Evolutionary conservation across 148 eudicot species (phyloP), one percentile per base, ranked within the genome.

Genomic region (Nepenthes mirabilis): DNA sequence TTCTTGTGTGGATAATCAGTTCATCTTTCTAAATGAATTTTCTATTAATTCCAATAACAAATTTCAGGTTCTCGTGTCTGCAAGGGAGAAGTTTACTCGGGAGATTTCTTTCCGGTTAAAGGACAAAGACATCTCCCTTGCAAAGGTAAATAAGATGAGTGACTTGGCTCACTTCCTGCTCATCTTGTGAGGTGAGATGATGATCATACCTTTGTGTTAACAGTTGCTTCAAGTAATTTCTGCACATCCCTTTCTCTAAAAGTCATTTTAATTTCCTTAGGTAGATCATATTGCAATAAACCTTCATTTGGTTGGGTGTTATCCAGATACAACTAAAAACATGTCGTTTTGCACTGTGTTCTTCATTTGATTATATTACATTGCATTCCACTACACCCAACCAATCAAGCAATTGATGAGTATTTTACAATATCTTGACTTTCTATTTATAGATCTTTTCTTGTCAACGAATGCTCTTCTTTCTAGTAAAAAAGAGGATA

Each of bases 41-140:
- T 61, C 60, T 49, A 32, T 51, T 34, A 47, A 58, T 47, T 62
- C 37, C 23, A 50, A 37, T 61, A 64, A 60, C 61, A 51, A 62
- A 63, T 66, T 14, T 53, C 82, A 90, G 97, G 91, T 77, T 58
- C 74, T 79, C 61, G 67, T 74, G 75, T 75, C 69, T 72, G 97
- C 97, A 48, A 84, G 97, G 75, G 84, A 82, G 64, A 90, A 87
- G 63, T 90, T 87, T 52, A 84, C 82, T 56, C 76, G 50, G 72
- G 95, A 87, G 81, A 90, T 90, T 59, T 87, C 89, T 69, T 81
- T 87, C 79, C 80, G 79, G 74, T 80, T 83, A 52, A 80, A 79
- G 72, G 97, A 90, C 77, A 84, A 87, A 72, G 85, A 87, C 68
- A 82, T 90, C 79, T 90, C 97, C 72, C 87, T 87, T 75, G 91